These are phyloP conservation scores for Candida nemodendra DNA, from an alignment of 805 yeast species.

Conservation along the genomic window DNA sequence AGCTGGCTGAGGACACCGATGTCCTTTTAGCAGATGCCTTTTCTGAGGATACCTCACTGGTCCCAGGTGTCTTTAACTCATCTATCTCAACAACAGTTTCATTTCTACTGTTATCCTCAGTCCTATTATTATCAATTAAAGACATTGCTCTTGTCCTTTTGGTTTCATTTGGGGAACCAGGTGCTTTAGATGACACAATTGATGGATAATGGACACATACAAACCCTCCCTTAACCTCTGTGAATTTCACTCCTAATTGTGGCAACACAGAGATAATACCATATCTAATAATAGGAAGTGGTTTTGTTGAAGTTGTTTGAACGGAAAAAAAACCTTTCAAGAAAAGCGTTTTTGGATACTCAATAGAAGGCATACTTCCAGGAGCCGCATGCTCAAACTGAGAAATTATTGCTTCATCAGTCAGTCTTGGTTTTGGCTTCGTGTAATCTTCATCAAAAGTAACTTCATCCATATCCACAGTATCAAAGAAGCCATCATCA, in stretches of 20 bases:
- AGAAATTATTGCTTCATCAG: constrained; percentile 47
- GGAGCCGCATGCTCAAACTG: constrained; percentile 56
- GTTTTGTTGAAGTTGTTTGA: constrained; percentile 91
- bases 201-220: constrained; percentile 72
- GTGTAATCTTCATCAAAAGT: constrained; percentile 27
- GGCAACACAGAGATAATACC: constrained; percentile 77
- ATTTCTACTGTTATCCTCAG: constrained; percentile 19
- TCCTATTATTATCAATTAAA: constrained; percentile 3
- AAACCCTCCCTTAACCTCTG: constrained; percentile 93
- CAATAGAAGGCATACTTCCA: constrained; percentile 90
- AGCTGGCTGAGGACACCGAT: constrained; percentile 22
- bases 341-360: constrained; percentile 86
- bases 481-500: constrained; percentile 61
- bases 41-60: constrained; percentile 22
- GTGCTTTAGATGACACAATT: constrained; percentile 23
- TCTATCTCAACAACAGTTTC: constrained; percentile 22
- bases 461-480: constrained; percentile 42
- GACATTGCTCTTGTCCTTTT: constrained; percentile 1
- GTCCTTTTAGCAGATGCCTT: constrained; percentile 16
- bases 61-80: constrained; percentile 13
- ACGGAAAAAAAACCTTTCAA: constrained; percentile 92
- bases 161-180: neutral
- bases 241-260: constrained; percentile 73
- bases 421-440: constrained; percentile 32
- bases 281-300: constrained; percentile 82